These are phyloP conservation scores for Thalassiosira oceanica DNA, from an alignment of 352 stramenopile genomes.

Conservation along the genomic window DNA sequence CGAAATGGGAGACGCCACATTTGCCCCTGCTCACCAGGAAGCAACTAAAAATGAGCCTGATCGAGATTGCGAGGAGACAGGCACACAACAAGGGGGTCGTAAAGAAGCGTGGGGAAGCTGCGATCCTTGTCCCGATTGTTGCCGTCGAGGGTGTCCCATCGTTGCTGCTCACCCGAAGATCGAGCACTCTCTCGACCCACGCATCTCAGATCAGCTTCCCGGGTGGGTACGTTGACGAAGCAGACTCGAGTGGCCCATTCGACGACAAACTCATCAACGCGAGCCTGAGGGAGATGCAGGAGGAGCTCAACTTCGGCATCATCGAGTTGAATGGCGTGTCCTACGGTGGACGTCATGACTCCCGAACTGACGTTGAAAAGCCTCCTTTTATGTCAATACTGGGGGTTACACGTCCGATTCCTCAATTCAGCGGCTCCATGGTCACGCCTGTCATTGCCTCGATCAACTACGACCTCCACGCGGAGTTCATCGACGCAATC, in stretches of 20 bases:
- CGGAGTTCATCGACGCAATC: constrained; percentile 12
- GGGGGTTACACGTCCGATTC: constrained; percentile 50
- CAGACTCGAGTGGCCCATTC: background rate
- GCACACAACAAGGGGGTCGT: background rate
- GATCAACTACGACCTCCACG: constrained; percentile 43
- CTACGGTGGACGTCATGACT: background rate
- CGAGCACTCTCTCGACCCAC: constrained; percentile 50
- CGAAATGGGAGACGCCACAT: constrained; percentile 24
- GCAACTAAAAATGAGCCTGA: constrained; percentile 27
- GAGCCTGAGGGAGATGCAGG: constrained; percentile 62
- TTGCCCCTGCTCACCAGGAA: constrained; percentile 25
- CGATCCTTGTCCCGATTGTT: constrained; percentile 61
- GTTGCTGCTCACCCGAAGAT: constrained; percentile 67
- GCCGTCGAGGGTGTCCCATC: constrained; percentile 49
- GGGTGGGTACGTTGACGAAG: constrained; percentile 64
- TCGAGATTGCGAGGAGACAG: constrained; percentile 21
- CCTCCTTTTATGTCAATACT: constrained; percentile 45
- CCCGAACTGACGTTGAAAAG: background rate
- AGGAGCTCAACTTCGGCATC: constrained; percentile 54
- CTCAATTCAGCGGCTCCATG: constrained; percentile 46
- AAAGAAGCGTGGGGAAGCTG: constrained; percentile 36
- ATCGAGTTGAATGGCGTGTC: background rate
- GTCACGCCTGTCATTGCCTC: constrained; percentile 66
- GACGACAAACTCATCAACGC: constrained; percentile 49
- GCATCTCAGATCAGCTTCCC: constrained; percentile 70